Conservation (phyloP, 352 stramenopile species). For the Phytophthora aleatoria region DNA sequence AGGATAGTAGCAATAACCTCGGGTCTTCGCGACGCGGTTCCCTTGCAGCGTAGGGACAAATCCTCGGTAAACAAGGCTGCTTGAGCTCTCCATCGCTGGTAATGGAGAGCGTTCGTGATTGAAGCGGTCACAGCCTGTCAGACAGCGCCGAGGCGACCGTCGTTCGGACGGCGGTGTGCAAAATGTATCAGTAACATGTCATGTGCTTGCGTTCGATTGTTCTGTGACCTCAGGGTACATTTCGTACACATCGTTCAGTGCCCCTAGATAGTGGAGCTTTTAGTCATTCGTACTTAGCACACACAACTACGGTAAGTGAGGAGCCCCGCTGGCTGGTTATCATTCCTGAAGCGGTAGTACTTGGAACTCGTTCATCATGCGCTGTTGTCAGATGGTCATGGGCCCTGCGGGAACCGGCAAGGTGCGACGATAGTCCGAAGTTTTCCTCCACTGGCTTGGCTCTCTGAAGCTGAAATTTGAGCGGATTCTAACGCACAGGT, state of each 20-base stretch:
- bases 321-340: constrained; percentile 21
- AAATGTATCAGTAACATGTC: constrained; percentile 34
- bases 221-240: not conserved
- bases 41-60: constrained; percentile 31
- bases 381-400: constrained; percentile 92
- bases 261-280: too few species aligned
- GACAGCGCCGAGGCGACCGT: constrained; percentile 15
- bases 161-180: constrained; percentile 20
- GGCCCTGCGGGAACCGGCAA: constrained; percentile 92
- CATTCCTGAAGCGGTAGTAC: constrained; percentile 23
- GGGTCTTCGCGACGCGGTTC: constrained; percentile 42
- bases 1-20: constrained; percentile 33
- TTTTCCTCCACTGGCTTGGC: not conserved
- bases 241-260: too few species aligned
- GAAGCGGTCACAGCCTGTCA: constrained; percentile 9
- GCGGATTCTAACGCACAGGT: constrained; percentile 9
- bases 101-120: constrained; percentile 21
- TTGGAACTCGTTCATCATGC: constrained; percentile 53
- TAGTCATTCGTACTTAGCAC: constrained; percentile 15
- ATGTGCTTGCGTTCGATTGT: constrained; percentile 3
- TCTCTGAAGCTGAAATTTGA: constrained; percentile 17
- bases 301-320: constrained; percentile 1
- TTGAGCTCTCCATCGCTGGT: constrained; percentile 26
- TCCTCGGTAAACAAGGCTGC: constrained; percentile 11
- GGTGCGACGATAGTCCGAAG: constrained; percentile 37